These are phyloP conservation scores for Flaveria linearis DNA, from an alignment of 129 eudicot species.

Conservation along the genomic window DNA sequence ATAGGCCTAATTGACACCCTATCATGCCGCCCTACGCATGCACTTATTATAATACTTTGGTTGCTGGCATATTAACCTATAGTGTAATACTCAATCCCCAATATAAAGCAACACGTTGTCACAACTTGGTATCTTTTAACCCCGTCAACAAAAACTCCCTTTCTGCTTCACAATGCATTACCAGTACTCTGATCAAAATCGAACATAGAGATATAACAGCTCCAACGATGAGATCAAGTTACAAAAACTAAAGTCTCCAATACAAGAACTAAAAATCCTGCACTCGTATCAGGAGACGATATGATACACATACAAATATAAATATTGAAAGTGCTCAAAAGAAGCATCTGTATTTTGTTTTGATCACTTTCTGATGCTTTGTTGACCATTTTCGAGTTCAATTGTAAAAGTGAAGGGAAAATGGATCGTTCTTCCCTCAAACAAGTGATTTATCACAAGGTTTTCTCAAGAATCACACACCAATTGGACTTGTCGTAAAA, in stretches of 20 bases:
- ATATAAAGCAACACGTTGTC: neutral
- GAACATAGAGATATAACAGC: constrained; percentile 1
- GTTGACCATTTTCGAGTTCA: constrained; percentile 7
- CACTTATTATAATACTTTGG: too few relatives aligned
- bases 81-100: too few relatives aligned
- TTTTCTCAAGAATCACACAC: constrained; percentile 85
- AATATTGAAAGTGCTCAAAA: constrained; percentile 12
- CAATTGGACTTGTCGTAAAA: constrained; percentile 92
- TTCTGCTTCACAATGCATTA: neutral
- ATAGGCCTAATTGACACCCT: too few relatives aligned
- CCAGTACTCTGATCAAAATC: neutral
- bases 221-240: neutral
- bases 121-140: neutral
- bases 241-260: constrained; percentile 15
- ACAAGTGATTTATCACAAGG: constrained; percentile 29
- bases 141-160: neutral
- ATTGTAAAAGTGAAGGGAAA: neutral
- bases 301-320: constrained; percentile 25
- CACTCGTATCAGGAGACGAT: constrained; percentile 20
- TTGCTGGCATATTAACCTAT: too few relatives aligned
- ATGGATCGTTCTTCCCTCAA: neutral
- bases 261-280: constrained; percentile 20
- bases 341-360: neutral
- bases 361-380: constrained; percentile 20
- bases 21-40: too few relatives aligned